Base-by-base conservation (phyloP, 2,329 filamentous ascomycete genomes). In the Mollisiaceae sp. region DNA sequence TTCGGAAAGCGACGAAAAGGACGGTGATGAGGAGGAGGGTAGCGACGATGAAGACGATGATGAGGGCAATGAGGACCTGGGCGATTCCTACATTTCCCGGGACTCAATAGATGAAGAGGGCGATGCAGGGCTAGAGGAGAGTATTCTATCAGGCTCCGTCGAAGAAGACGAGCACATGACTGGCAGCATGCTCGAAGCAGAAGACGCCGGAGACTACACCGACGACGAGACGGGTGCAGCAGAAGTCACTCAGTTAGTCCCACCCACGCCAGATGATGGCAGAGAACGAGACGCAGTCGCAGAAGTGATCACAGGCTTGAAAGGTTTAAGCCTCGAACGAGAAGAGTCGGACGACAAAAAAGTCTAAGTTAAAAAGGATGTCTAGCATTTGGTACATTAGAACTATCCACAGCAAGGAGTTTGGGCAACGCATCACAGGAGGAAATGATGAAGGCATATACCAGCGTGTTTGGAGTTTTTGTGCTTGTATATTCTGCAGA, bases 1-100 rank as follows among this genome's bases (percentile, higher is more conserved):
- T 60, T 96, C 91, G 54, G 94, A 95, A 67, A 88, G 84, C 38
- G 85, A 85, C 1, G 85, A 83, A 8, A 82, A 84, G 0, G 82
- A 85, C 9, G 82, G 82, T 3, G 79, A 80, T 54, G 86, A 87
- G 18, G 84, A 86, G 39, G 83, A 84, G 60, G 80, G 79, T 18
- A 83, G 82, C 38, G 79, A 78, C 9, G 77, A 79, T 8, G 80
- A 81, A 36, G 82, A 83, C 9, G 80, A 83, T 35, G 82, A 80
- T 2, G 83, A 82, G 76, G 77, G 78, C 4, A 79, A 81, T 36
- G 81, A 81, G 38, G 82, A 83, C 8, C 73, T 87, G 52, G 83
- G 80, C 20, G 84, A 86, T 36, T 86, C 83, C 73, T 88, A 86
- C 71, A 80, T 88, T 63, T 85, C 84, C 0, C 78, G 80, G n/a